Evolutionary conservation across 1,284 basidiomycete genomes (phyloP), one percentile per base, ranked within the genome.

Genomic region (Rhodotorula glutinis): DNA sequence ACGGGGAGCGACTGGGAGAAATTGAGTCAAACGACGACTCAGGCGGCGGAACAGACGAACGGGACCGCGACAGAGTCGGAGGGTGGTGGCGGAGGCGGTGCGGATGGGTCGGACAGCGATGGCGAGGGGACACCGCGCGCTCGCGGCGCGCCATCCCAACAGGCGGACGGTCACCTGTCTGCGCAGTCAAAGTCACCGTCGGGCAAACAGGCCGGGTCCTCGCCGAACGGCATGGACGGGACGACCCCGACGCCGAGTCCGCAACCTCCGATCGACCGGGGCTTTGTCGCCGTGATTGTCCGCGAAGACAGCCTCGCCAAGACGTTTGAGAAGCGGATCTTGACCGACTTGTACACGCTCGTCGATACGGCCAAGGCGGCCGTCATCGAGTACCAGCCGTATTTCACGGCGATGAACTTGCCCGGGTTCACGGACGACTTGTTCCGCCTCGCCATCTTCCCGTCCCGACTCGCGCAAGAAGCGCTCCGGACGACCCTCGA

Each of bases 281-380:
- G 65, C 4, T 98, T 98, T 77, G 88, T 98, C 44, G 96, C 98
- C 78, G 87, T 92, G 47, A 83, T 98, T 51, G 84, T 98, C 67
- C 98, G 98, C 78, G 96, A 98, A 79, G 95, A 97, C 76, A 90
- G 89, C 23, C 87, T 98, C 75, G 90, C 96, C 78, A 85, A 89
- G 60, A 93, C 91, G 4, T 98, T 98, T 77, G 92, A 96, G 79
- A 92, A 90, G 76, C 90, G 92, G 33, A 92, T 92, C 66, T 85
- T 98, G 73, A 86, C 87, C 57, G 92, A 91, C 46, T 86, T 96
- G 27, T 88, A 94, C 77, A 83, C 87, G 25, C 88, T 96, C 73
- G 87, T 98, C 64, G 86, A 88, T 60, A 87, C 88, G 68, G 91
- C 93, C 67, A 90, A 92, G 71, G 87, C 90, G 66, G 89, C 92